Evolutionary conservation across 108 stramenopile species (phyloP).

Genomic region (Skeletonema tropicum): DNA sequence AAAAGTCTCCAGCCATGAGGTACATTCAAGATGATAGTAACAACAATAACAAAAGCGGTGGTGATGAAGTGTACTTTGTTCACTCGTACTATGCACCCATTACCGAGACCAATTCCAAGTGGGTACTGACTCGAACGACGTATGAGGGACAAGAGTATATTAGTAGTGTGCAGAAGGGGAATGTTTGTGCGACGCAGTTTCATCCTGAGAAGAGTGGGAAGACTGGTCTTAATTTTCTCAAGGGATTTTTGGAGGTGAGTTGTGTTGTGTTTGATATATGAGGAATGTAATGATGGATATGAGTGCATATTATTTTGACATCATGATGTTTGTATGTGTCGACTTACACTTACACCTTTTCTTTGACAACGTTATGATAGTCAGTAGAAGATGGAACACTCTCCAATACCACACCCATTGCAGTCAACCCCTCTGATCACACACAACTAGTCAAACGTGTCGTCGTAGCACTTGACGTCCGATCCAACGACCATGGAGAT

Average conservation of each 20-base stretch:
- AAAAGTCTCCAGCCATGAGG: conserved; percentile 74
- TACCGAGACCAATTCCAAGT: conserved; percentile 77
- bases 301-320: not conserved
- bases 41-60: not conserved
- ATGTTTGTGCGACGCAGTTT: conserved; percentile 94
- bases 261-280: not conserved
- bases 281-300: no score
- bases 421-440: conserved; percentile 44
- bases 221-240: conserved; percentile 85
- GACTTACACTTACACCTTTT: not conserved
- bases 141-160: conserved; percentile 89
- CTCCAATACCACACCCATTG: conserved; percentile 53
- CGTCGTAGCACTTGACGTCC: conserved; percentile 95
- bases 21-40: conserved; percentile 50
- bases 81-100: conserved; percentile 94
- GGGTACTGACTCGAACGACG: conserved; percentile 89
- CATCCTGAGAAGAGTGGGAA: conserved; percentile 98
- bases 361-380: conserved; percentile 14
- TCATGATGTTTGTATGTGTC: not conserved
- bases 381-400: conserved; percentile 82
- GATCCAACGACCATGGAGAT: conserved; percentile 96
- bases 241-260: conserved; percentile 85
- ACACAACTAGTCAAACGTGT: conserved; percentile 87
- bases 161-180: conserved; percentile 89
- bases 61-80: conserved; percentile 89